Evolutionary conservation across 164 flowering plant species (phyloP), one percentile per base, ranked within the genome.

Genomic region (Macadamia tetraphylla): DNA sequence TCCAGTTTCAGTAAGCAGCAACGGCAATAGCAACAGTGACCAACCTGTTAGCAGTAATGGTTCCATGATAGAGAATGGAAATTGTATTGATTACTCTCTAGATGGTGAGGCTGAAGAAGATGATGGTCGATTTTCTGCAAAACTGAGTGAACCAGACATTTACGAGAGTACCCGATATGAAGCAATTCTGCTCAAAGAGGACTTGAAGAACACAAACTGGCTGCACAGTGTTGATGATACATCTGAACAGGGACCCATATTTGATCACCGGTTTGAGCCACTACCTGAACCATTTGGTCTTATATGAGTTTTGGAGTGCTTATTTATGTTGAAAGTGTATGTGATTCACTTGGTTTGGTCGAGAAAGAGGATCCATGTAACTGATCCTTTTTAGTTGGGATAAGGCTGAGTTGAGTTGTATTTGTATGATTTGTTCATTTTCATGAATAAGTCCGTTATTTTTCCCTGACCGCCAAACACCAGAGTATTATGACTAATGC

Each of bases 121-220:
- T 14, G 70, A 75, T 46, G 75, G 76, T 67, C 71, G 72, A 40
- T 43, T 73, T 64, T 69, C 80, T 31, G 84, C 86, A 46, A 91
- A 77, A 63, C 23, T 86, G 70, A 75, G 70, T 42, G 85, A 81
- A 43, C 70, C 76, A 32, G 97, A 90, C 77, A 80, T 87, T 6
- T 92, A 86, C 60, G 95, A 87, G 73, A 92, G 99, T 79, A 84
- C 97, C 15, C 79, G 99, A 7, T 94, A 94, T 48, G 99, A 94
- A 71, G 81, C 92, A 13, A 79, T 94, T 64, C 75, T 94, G 63
- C 88, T 89, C 18, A 89, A 87, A 78, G 97, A 92, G 73, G 99
- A 92, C 71, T 68, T 83, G 77, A 90, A 86, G 78, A 90, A 86
- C 79, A 87, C 90, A 29, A 88, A 81, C 68, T 94, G 99, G 99